These are phyloP conservation scores for Aspergillus incahuasiensis DNA, from an alignment of 495 filamentous ascomycete genomes.

Conservation along the genomic window DNA sequence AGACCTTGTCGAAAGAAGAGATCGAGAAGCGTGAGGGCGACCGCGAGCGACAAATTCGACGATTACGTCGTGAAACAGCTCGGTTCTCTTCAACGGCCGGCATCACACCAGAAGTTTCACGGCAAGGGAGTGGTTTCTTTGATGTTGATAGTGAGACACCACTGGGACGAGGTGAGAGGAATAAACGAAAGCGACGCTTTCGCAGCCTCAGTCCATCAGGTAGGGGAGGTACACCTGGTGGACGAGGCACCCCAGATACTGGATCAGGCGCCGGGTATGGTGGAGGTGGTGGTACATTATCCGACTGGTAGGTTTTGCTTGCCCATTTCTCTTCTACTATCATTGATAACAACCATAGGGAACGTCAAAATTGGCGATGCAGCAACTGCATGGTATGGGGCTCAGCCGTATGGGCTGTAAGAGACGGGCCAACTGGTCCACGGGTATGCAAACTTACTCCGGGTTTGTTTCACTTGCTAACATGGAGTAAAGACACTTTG, in stretches of 20 bases:
- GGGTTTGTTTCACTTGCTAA: background rate
- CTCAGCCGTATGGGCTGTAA: slow-evolving; percentile 84
- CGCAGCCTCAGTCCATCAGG: slow-evolving; percentile 76
- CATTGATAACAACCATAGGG: slow-evolving; percentile 39
- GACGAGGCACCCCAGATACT: slow-evolving; percentile 71
- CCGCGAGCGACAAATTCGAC: slow-evolving; percentile 81
- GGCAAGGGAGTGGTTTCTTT: slow-evolving; percentile 53
- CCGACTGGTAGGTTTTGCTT: slow-evolving; percentile 54
- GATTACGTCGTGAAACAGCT: slow-evolving; percentile 85
- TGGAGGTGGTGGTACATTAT: slow-evolving; percentile 65
- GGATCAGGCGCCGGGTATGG: slow-evolving; percentile 58
- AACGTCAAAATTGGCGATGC: slow-evolving; percentile 85
- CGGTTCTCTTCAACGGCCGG: slow-evolving; percentile 81
- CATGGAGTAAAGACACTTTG: slow-evolving; percentile 68
- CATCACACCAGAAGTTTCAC: slow-evolving; percentile 60
- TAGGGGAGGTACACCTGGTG: slow-evolving; percentile 62
- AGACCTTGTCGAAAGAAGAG: slow-evolving; percentile 86
- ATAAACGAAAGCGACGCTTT: slow-evolving; percentile 91
- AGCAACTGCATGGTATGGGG: slow-evolving; percentile 86
- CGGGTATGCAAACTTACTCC: slow-evolving; percentile 55
- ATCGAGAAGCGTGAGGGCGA: slow-evolving; percentile 97
- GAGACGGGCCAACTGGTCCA: slow-evolving; percentile 82
- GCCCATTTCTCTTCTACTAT: background rate
- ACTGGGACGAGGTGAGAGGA: slow-evolving; percentile 82
- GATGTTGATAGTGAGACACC: slow-evolving; percentile 60